Percentiles rank a stretch among this genome's conserved stretches.
Conservation (phyloP, 148 eudicot species). For the Cornus florida region DNA sequence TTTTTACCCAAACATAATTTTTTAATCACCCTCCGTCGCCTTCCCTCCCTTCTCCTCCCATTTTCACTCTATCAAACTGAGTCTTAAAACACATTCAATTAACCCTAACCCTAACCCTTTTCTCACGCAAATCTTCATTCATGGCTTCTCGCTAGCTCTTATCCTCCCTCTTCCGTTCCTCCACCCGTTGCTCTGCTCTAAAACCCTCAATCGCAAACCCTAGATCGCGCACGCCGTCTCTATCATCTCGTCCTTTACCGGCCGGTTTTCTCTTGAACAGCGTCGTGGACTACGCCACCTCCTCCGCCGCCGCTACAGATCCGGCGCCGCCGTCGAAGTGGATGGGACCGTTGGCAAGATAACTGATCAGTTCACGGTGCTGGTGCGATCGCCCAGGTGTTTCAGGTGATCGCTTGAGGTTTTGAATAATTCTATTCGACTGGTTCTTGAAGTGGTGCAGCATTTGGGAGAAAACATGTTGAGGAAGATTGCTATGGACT, state of each 20-base stretch:
- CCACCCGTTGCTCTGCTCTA: constrained; percentile 35
- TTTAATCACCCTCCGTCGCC: too few relatives aligned
- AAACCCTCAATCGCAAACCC: constrained; percentile 24
- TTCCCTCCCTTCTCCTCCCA: too few relatives aligned
- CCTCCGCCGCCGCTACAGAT: constrained; percentile 33
- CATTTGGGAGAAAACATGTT: constrained; percentile 93
- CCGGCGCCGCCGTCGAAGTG: constrained; percentile 17
- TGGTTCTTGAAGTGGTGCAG: constrained; percentile 92
- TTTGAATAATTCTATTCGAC: constrained; percentile 65
- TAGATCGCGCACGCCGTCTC: constrained; percentile 16
- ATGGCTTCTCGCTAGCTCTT: constrained; percentile 55
- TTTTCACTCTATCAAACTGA: too few relatives aligned
- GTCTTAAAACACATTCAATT: too few relatives aligned
- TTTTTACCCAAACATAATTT: too few relatives aligned
- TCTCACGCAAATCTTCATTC: constrained; percentile 20
- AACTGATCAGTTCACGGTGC: constrained; percentile 82
- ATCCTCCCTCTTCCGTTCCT: constrained; percentile 46
- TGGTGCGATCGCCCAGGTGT: constrained; percentile 81
- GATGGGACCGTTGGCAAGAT: constrained; percentile 41
- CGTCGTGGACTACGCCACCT: constrained; percentile 45
- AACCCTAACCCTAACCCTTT: too few relatives aligned
- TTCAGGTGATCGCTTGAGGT: constrained; percentile 93
- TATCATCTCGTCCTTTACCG: constrained; percentile 30
- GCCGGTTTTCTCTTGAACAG: constrained; percentile 54
- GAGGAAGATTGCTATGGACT: constrained; percentile 98